These are phyloP conservation scores for Cyberlindnera mrakii DNA, from an alignment of 805 yeast genomes.

Conservation along the genomic window DNA sequence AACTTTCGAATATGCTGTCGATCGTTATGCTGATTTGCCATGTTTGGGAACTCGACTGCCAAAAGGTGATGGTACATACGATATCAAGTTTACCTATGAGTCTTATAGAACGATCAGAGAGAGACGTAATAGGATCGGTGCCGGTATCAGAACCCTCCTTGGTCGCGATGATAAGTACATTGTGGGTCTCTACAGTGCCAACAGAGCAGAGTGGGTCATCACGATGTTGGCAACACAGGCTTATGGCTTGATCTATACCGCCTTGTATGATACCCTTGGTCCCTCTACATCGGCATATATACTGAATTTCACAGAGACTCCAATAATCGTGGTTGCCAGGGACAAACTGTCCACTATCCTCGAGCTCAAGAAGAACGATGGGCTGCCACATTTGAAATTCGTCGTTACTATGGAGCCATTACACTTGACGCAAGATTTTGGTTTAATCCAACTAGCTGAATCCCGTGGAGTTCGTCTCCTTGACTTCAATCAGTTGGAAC, in stretches of 20 bases:
- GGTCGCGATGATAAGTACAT: slow-evolving; percentile 27
- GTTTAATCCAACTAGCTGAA: slow-evolving; percentile 15
- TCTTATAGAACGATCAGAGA: slow-evolving; percentile 34
- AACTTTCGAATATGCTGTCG: slow-evolving; percentile 34
- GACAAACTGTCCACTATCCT: slow-evolving; percentile 38
- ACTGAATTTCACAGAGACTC: slow-evolving; percentile 44
- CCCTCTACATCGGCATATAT: slow-evolving; percentile 48
- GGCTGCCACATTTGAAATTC: slow-evolving; percentile 28
- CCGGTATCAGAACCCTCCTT: slow-evolving; percentile 30
- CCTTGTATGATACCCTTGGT: slow-evolving; percentile 40
- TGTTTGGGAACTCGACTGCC: slow-evolving; percentile 10
- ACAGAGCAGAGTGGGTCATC: slow-evolving; percentile 53
- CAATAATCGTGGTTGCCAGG: slow-evolving; percentile 41
- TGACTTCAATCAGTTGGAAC: slow-evolving; percentile 28
- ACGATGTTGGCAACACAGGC: slow-evolving; percentile 49
- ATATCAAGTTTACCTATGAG: slow-evolving; percentile 32
- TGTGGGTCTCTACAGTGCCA: slow-evolving; percentile 40
- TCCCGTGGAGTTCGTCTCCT: slow-evolving; percentile 28
- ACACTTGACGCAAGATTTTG: slow-evolving; percentile 20
- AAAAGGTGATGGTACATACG: slow-evolving; percentile 30
- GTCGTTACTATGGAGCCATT: slow-evolving; percentile 44
- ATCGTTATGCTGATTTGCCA: slow-evolving; percentile 19
- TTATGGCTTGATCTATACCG: slow-evolving; percentile 39
- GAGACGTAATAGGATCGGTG: slow-evolving; percentile 28
- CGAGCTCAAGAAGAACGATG: slow-evolving; percentile 31